Evolutionary conservation across 768 basidiomycete genomes (phyloP).

Genomic region (Xerocomus spinulosus): DNA sequence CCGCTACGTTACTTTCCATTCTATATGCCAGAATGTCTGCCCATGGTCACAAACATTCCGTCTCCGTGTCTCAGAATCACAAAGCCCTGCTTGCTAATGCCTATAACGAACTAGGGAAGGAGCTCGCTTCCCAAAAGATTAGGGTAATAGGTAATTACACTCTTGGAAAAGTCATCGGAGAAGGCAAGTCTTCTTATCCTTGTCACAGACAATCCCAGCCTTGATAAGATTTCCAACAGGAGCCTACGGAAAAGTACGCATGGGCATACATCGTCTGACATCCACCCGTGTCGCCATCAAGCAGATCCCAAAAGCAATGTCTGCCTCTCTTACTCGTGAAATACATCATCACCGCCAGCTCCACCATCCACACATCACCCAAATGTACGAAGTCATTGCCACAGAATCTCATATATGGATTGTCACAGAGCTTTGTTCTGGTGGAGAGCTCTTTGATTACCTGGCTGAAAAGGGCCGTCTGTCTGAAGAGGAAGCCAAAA

Average conservation of each 20-base stretch:
- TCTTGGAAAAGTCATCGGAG: constrained; percentile 88
- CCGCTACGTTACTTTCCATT: constrained; percentile 22
- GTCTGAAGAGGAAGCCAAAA: constrained; percentile 74
- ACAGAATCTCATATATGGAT: constrained; percentile 97
- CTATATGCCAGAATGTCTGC: constrained; percentile 41
- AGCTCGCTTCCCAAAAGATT: constrained; percentile 85
- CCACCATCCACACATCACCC: constrained; percentile 92
- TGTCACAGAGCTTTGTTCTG: constrained; percentile 92
- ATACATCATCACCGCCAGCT: constrained; percentile 98
- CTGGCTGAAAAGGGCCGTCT: constrained; percentile 91
- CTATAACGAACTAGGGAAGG: constrained; percentile 96
- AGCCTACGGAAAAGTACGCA: constrained; percentile 91
- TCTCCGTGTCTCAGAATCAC: constrained; percentile 66
- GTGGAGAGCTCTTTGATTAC: constrained; percentile 98
- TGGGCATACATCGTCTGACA: constrained; percentile 92
- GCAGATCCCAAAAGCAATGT: constrained; percentile 93
- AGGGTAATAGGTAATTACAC: constrained; percentile 94
- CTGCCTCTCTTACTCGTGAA: constrained; percentile 88
- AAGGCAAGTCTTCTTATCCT: constrained; percentile 54
- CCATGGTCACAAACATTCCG: constrained; percentile 57
- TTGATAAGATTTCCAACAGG: constrained; percentile 46
- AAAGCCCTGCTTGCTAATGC: constrained; percentile 90
- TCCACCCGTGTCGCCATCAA: constrained; percentile 93
- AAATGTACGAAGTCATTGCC: constrained; percentile 96
- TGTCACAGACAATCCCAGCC: constrained; percentile 7